phyloP scores from a whole-genome alignment of 2,329 filamentous ascomycete genomes.

The Aureobasidium lini region DNA sequence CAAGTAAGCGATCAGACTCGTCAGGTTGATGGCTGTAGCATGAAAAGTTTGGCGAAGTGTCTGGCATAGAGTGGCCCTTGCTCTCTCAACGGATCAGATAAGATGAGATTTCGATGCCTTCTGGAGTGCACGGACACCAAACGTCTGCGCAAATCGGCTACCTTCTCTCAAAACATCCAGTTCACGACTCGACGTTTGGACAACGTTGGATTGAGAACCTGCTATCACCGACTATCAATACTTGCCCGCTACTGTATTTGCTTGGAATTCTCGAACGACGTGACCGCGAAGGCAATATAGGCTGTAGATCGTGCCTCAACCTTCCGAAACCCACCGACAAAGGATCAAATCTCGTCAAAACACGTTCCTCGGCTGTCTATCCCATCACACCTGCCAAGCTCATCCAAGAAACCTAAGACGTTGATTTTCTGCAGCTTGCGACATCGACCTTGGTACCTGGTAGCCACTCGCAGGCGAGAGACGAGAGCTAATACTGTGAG shows the following conservation, averaged over 20 bases:
- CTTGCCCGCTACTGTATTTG: slow-evolving; percentile 5
- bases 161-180: neutral
- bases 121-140: neutral
- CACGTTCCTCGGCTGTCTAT: slow-evolving; percentile 9
- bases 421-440: neutral
- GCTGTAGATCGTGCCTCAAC: neutral
- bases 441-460: neutral
- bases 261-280: neutral
- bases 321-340: neutral
- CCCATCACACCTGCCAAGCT: neutral
- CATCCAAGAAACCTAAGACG: neutral
- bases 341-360: neutral
- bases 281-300: neutral
- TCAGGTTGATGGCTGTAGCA: too few species aligned
- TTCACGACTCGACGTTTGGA: neutral
- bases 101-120: neutral
- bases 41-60: neutral
- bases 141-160: neutral
- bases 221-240: slow-evolving; percentile 1
- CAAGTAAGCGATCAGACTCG: neutral
- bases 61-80: neutral
- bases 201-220: neutral
- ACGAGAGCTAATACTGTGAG: neutral
- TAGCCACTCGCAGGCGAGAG: neutral
- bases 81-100: slow-evolving; percentile 1